Percentiles rank a stretch among this genome's conserved stretches.
Evolutionary conservation across 768 basidiomycete species (phyloP).

Genomic region (Termitomyces sp.): DNA sequence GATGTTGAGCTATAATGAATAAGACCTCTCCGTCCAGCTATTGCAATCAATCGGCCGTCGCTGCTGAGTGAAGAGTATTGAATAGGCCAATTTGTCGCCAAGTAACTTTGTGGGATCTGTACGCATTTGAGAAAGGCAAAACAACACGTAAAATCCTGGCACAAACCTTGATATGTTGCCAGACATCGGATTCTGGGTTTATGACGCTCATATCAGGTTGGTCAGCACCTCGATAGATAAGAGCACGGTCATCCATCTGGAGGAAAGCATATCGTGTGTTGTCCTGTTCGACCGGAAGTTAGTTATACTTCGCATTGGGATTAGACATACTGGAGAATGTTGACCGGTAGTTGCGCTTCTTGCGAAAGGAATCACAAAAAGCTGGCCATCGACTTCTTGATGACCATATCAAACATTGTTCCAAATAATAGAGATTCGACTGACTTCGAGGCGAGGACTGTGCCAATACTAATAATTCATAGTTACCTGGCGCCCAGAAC

Average conservation of each 20-base stretch:
- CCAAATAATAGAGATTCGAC: conserved; percentile 7
- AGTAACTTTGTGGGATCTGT: conserved; percentile 85
- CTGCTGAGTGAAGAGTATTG: conserved; percentile 85
- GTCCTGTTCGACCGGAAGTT: conserved; percentile 46
- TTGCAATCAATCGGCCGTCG: conserved; percentile 87
- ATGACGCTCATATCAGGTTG: conserved; percentile 98
- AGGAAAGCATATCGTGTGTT: conserved; percentile 95
- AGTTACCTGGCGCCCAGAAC: conserved; percentile 95
- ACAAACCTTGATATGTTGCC: conserved; percentile 89
- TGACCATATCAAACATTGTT: conserved; percentile 1
- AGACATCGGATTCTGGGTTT: conserved; percentile 95
- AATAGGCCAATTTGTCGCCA: conserved; percentile 91
- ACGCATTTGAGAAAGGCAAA: conserved; percentile 1
- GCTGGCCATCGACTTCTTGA: conserved; percentile 57
- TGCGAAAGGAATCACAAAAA: conserved; percentile 87
- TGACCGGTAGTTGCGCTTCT: conserved; percentile 92
- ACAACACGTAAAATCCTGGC: neutral
- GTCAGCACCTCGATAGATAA: conserved; percentile 93
- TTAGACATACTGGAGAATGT: conserved; percentile 70
- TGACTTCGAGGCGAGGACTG: conserved; percentile 45
- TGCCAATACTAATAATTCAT: conserved; percentile 78
- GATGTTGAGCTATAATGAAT: conserved; percentile 93
- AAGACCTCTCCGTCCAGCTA: conserved; percentile 87
- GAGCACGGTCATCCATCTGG: conserved; percentile 89
- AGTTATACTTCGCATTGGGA: neutral